These are phyloP conservation scores for Alnus glutinosa DNA, from an alignment of 306 rosid genomes.

Conservation along the genomic window DNA sequence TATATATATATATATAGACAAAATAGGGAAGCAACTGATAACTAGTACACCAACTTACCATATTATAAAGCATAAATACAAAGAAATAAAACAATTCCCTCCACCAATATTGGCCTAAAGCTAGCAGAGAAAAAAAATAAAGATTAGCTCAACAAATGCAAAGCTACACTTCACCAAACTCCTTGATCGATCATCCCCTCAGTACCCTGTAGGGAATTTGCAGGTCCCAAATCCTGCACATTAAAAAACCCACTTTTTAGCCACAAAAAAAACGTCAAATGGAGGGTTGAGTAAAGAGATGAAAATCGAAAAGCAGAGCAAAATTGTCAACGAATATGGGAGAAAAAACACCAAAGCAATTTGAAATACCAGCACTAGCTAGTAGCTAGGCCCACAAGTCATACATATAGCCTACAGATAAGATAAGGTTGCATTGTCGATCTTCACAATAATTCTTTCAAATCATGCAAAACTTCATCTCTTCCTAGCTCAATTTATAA, in stretches of 20 bases:
- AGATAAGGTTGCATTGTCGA: too few species aligned
- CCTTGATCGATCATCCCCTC: neutral
- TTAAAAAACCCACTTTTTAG: neutral
- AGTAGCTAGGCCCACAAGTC: too few species aligned
- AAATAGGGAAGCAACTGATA: constrained; percentile 25
- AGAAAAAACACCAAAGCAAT: too few species aligned
- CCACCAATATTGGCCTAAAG: neutral
- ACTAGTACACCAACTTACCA: constrained; percentile 6
- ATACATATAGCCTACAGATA: too few species aligned
- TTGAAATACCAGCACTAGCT: too few species aligned
- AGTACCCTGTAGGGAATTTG: constrained; percentile 58
- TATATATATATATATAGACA: constrained; percentile 21
- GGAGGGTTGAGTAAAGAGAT: neutral
- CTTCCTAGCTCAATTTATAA: too few species aligned
- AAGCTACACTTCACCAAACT: constrained; percentile 18
- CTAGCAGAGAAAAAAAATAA: neutral
- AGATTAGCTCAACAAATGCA: neutral
- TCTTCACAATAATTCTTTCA: too few species aligned
- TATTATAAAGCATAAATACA: constrained; percentile 7
- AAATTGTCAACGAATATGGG: neutral
- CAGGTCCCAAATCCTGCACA: constrained; percentile 64
- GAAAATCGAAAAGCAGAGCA: neutral
- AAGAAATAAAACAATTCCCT: neutral
- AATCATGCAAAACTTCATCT: too few species aligned
- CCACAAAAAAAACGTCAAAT: neutral